Evolutionary conservation across 2,329 filamentous ascomycete species (phyloP).

Genomic region (Colletotrichum brevisporum): DNA sequence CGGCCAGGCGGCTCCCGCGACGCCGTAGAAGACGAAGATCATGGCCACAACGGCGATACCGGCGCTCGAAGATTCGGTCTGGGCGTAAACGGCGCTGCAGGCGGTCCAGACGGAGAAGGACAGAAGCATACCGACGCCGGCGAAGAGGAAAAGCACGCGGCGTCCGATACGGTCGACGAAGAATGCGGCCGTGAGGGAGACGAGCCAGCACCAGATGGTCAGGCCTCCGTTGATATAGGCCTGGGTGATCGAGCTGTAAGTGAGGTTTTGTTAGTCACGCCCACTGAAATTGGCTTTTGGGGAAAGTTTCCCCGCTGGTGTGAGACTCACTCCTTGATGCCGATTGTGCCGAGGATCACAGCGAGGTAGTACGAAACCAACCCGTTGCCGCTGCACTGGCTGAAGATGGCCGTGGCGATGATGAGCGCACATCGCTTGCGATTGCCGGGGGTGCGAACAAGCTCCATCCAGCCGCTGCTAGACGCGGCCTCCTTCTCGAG

Average conservation of each 20-base stretch:
- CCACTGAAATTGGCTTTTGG: not conserved
- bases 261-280: not conserved
- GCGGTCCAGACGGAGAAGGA: slow-evolving; percentile 46
- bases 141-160: slow-evolving; percentile 40
- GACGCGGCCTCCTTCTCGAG: slow-evolving; percentile 55
- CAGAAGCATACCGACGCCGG: slow-evolving; percentile 45
- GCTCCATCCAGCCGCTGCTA: slow-evolving; percentile 52
- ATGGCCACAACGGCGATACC: slow-evolving; percentile 38
- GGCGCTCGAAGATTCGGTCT: slow-evolving; percentile 22
- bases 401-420: slow-evolving; percentile 52
- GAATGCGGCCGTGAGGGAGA: slow-evolving; percentile 45
- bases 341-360: slow-evolving; percentile 25
- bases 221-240: slow-evolving; percentile 41
- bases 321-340: slow-evolving; percentile 29
- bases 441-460: slow-evolving; percentile 51
- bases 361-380: slow-evolving; percentile 33
- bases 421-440: slow-evolving; percentile 42
- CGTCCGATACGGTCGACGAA: slow-evolving; percentile 50
- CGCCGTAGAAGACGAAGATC: slow-evolving; percentile 40
- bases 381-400: slow-evolving; percentile 41
- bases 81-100: slow-evolving; percentile 35
- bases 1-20: slow-evolving; percentile 53
- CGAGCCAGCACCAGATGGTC: slow-evolving; percentile 47
- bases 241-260: slow-evolving; percentile 22
- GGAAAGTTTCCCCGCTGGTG: too few relatives aligned